These are phyloP conservation scores for Termitomyces bulborhizus DNA, from an alignment of 768 basidiomycete species.

Conservation along the genomic window DNA sequence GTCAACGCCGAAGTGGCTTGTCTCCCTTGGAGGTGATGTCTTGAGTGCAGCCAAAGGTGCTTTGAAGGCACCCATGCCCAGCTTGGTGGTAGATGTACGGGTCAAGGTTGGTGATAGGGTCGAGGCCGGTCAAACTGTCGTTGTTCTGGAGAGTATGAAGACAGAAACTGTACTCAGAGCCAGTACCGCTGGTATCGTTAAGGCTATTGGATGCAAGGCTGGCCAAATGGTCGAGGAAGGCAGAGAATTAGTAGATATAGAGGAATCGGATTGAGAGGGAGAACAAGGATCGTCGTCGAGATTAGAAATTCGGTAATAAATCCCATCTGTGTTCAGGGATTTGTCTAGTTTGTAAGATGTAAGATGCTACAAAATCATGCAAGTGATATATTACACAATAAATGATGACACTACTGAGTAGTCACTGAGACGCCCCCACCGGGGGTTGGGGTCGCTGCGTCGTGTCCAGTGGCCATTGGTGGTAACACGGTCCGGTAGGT, in stretches of 20 bases:
- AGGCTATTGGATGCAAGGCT: slow-evolving; percentile 65
- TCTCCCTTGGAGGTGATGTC: slow-evolving; percentile 58
- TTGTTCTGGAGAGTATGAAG: slow-evolving; percentile 96
- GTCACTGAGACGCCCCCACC: slow-evolving; percentile 11
- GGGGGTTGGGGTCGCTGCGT: slow-evolving; percentile 42
- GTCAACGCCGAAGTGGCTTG: slow-evolving; percentile 67
- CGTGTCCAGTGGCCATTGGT: slow-evolving; percentile 34
- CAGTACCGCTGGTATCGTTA: slow-evolving; percentile 61
- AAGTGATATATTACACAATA: background rate
- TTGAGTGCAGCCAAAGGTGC: slow-evolving; percentile 53
- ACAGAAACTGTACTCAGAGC: slow-evolving; percentile 87
- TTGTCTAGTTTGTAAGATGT: background rate
- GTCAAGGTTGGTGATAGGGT: slow-evolving; percentile 75
- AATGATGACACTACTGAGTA: background rate
- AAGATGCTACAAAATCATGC: background rate
- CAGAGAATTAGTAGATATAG: slow-evolving; percentile 66
- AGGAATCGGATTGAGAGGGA: slow-evolving; percentile 21
- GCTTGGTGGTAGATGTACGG: slow-evolving; percentile 82
- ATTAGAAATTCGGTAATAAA: background rate
- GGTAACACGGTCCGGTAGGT: slow-evolving; percentile 27
- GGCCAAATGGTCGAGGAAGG: slow-evolving; percentile 94
- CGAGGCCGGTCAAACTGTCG: slow-evolving; percentile 72
- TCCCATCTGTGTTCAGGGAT: background rate
- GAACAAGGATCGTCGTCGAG: background rate
- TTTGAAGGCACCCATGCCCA: slow-evolving; percentile 87